Evolutionary conservation across 2,329 filamentous ascomycete genomes (phyloP).

Genomic region (Metarhizium anisopliae): DNA sequence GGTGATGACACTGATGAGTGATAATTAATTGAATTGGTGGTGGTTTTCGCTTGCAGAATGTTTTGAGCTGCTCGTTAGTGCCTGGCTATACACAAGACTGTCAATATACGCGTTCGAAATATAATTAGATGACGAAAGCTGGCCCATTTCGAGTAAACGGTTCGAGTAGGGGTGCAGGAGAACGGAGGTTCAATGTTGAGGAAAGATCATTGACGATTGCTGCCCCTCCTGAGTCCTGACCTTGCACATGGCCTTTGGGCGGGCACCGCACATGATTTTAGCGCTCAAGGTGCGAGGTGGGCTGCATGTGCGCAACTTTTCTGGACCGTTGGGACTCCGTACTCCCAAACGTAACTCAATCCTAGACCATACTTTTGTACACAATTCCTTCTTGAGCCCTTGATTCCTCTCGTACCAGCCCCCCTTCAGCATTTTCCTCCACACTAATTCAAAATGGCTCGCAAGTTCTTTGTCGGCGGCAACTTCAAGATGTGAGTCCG

Average conservation of each 20-base stretch:
- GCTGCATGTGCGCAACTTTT: background rate
- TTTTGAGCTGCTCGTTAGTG: background rate
- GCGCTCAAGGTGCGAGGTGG: background rate
- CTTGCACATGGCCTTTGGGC: no score
- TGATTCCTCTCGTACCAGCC: background rate
- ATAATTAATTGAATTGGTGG: no score
- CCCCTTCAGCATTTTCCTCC: background rate
- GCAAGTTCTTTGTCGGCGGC: conserved; percentile 94
- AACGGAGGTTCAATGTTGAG: no score
- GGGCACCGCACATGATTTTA: background rate
- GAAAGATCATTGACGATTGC: no score
- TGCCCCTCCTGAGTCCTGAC: no score
- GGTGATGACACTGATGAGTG: no score
- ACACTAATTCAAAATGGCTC: conserved; percentile 60
- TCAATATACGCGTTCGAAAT: no score
- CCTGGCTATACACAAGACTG: background rate
- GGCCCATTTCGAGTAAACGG: no score
- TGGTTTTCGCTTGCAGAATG: no score
- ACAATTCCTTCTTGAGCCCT: background rate
- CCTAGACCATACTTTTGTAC: background rate
- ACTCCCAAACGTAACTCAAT: background rate
- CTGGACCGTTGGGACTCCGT: background rate
- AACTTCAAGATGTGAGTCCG: conserved; percentile 95
- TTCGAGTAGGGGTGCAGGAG: no score
- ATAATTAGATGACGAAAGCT: no score